These are phyloP conservation scores for Hyphopichia buzzinii DNA, from an alignment of 1,139 yeast genomes.

Conservation along the genomic window DNA sequence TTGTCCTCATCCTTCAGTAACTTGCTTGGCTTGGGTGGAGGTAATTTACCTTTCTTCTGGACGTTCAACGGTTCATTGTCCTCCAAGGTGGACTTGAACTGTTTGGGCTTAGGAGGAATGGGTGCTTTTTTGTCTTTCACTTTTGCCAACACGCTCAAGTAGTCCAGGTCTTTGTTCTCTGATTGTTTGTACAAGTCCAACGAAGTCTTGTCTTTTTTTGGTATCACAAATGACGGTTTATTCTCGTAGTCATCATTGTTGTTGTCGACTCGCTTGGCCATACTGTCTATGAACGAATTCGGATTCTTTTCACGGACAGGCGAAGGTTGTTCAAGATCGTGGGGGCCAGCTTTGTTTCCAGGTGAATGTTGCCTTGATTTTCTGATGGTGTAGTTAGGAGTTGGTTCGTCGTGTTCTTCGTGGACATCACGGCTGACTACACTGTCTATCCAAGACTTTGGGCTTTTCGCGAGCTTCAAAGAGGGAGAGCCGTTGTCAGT, in stretches of 20 bases:
- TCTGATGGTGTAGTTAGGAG: too few species aligned
- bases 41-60: constrained; percentile 1
- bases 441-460: constrained; percentile 9
- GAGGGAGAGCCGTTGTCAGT: constrained; percentile 1
- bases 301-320: constrained; percentile 12
- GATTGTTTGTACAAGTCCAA: constrained; percentile 1
- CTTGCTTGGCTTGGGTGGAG: constrained; percentile 10
- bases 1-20: constrained; percentile 1
- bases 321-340: too few species aligned
- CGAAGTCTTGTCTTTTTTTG: constrained; percentile 3
- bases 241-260: not conserved
- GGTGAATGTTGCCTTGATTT: too few species aligned
- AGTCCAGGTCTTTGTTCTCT: constrained; percentile 1
- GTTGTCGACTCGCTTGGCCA: constrained; percentile 1
- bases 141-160: constrained; percentile 1
- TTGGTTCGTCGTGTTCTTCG: not conserved
- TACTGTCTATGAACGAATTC: constrained; percentile 21
- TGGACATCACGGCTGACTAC: constrained; percentile 4
- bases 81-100: not conserved
- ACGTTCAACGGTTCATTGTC: constrained; percentile 1
- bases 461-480: not conserved
- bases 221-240: constrained; percentile 3
- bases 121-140: constrained; percentile 1
- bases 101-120: not conserved
- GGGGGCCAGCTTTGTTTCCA: too few species aligned